Conservation (phyloP, 2,329 filamentous ascomycete genomes). For the Venturia asperata region DNA sequence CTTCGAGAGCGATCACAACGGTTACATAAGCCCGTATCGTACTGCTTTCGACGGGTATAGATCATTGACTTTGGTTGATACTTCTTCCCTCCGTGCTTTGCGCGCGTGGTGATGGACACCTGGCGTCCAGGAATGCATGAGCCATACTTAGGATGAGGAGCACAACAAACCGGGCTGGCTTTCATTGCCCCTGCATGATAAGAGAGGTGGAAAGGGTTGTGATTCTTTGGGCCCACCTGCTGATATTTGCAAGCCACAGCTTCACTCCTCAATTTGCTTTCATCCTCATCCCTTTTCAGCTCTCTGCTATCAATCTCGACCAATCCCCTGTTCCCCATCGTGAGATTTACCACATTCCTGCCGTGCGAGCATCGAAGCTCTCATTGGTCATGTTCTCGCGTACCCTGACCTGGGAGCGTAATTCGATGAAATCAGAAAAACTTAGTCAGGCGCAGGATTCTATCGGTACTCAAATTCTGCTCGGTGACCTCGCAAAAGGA, state of each 20-base stretch:
- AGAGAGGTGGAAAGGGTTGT: not conserved
- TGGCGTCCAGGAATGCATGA: not conserved
- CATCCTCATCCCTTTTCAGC: not conserved
- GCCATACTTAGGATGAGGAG: not conserved
- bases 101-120: not conserved
- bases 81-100: not conserved
- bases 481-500: no score
- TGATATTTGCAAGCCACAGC: no score
- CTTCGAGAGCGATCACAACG: not conserved
- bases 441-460: no score
- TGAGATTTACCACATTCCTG: no score
- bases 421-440: no score
- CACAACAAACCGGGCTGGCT: not conserved
- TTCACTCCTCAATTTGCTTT: not conserved
- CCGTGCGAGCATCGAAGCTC: no score
- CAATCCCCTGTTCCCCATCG: not conserved
- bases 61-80: not conserved
- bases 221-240: no score
- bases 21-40: not conserved
- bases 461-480: no score
- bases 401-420: no score
- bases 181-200: not conserved
- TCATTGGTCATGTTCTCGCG: no score
- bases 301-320: not conserved
- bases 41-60: not conserved